Evolutionary conservation across 345 rosid species (phyloP), one percentile per base, ranked within the genome.

Genomic region (Populus ilicifolia): DNA sequence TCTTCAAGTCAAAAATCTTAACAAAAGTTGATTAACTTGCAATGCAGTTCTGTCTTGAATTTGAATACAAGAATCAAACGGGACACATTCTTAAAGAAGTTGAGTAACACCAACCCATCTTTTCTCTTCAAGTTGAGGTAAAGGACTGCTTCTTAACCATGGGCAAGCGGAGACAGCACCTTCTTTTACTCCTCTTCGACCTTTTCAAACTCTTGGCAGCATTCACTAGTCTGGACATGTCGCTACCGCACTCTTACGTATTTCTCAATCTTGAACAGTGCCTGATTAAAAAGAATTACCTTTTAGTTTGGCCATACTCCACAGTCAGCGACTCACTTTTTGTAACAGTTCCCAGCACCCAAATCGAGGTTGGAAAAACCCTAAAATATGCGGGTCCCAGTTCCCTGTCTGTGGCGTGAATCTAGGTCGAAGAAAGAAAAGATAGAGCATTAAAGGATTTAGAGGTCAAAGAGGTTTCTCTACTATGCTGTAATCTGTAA

Each of bases 391-490:
- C 5, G 2, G 67, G 84, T 83, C 14, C 84, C 87, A 50, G 70
- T 72, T 2, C 25, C 14, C 72, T 17, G 69, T 67, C 73, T 72
- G 67, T 46, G 74, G 85, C 71, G 83, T 82, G 77, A 75, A 75
- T 54, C 18, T 43, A 74, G 80, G 69, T 16, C 9, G 16, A 23
- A 33, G 72, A 64, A 52, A 52, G 18, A n/a, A 64, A 29, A 52
- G 21, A 39, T n/a, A 21, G 41, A 21, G 20, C 43, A 3, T 0
- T 5, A 25, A 9, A 56, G 27, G 64, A 23, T 6, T 18, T 33
- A 21, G 69, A 52, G 52, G 39, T 67, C 50, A 67, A 67, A 38
- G 67, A 52, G 62, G 67, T 21, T 5, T 3, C 69, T 30, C 39
- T n/a, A 0, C 46, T 43, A 9, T 7, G 1, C 29, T 63, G 54